These are phyloP conservation scores for Botrytis elliptica DNA, from an alignment of 2,329 filamentous ascomycete genomes.

Conservation along the genomic window DNA sequence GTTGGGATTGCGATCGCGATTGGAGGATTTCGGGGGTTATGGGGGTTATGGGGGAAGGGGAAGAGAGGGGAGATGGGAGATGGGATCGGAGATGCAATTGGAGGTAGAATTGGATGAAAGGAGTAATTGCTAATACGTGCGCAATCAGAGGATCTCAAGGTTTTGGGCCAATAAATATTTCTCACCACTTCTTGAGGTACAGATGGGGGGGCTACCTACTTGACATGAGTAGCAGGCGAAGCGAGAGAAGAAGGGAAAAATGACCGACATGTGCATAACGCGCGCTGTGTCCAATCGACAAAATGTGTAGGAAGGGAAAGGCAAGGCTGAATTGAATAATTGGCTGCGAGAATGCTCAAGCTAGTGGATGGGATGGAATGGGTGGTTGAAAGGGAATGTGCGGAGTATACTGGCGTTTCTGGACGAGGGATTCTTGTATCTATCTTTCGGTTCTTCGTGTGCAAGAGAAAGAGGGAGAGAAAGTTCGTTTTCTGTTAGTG, in stretches of 20 bases:
- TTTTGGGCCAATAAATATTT: constrained; percentile 43
- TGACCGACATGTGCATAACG: not conserved
- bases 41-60: not conserved
- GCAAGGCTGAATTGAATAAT: not conserved
- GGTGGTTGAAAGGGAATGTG: constrained; percentile 12
- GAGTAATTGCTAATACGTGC: constrained; percentile 23
- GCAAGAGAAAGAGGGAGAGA: not conserved
- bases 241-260: not conserved
- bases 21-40: not conserved
- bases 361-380: not conserved
- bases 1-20: not conserved
- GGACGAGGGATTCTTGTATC: constrained; percentile 15
- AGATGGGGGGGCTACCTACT: too few relatives aligned
- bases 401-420: constrained; percentile 20
- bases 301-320: not conserved
- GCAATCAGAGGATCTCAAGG: constrained; percentile 44
- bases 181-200: not conserved
- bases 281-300: not conserved
- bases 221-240: not conserved
- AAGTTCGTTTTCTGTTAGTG: not conserved
- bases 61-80: not conserved
- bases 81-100: not conserved
- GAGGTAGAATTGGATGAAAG: not conserved
- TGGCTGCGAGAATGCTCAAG: not conserved
- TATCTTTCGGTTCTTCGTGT: not conserved